A percentile compares a stretch with the other conserved stretches of the same genome.
Evolutionary conservation across 2,329 filamentous ascomycete genomes (phyloP).

Genomic region (Orbilia brochopaga): DNA sequence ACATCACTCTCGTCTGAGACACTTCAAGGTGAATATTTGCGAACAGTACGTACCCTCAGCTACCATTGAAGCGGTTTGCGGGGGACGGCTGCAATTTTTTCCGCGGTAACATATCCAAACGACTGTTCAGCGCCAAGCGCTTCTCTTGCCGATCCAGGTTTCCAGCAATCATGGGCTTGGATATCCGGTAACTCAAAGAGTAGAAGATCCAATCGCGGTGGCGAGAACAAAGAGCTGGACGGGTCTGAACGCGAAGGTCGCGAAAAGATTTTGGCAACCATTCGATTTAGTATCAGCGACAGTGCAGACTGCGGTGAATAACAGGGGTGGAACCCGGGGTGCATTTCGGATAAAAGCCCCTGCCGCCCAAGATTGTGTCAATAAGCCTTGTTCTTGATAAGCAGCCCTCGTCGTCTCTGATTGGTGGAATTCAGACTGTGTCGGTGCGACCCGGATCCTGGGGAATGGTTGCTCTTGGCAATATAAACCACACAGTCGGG

Average conservation of each 20-base stretch:
- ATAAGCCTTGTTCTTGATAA: conserved; percentile 38
- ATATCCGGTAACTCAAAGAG: too few species aligned
- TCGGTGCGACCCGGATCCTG: conserved; percentile 40
- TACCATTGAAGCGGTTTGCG: conserved; percentile 34
- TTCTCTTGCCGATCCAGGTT: conserved; percentile 11
- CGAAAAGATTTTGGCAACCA: too few species aligned
- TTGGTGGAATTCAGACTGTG: conserved; percentile 49
- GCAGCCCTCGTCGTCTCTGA: conserved; percentile 22
- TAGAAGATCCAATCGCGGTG: background rate
- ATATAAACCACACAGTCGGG: conserved; percentile 21
- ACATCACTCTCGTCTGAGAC: background rate
- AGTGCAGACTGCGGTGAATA: conserved; percentile 7
- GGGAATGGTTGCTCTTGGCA: conserved; percentile 30
- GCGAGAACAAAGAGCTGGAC: background rate
- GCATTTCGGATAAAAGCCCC: conserved; percentile 48
- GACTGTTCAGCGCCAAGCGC: background rate
- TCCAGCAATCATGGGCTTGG: conserved; percentile 37
- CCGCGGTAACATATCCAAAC: conserved; percentile 22
- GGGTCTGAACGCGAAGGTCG: too few species aligned
- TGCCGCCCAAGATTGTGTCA: conserved; percentile 20
- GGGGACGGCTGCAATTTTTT: conserved; percentile 49
- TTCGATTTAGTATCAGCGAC: too few species aligned
- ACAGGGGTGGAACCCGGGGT: conserved; percentile 36
- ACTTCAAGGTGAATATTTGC: background rate
- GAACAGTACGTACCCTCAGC: conserved; percentile 12